A percentile compares a stretch with the other conserved stretches of the same genome.
Conservation (phyloP, 139 green algal species). For the Closterium sp. region DNA sequence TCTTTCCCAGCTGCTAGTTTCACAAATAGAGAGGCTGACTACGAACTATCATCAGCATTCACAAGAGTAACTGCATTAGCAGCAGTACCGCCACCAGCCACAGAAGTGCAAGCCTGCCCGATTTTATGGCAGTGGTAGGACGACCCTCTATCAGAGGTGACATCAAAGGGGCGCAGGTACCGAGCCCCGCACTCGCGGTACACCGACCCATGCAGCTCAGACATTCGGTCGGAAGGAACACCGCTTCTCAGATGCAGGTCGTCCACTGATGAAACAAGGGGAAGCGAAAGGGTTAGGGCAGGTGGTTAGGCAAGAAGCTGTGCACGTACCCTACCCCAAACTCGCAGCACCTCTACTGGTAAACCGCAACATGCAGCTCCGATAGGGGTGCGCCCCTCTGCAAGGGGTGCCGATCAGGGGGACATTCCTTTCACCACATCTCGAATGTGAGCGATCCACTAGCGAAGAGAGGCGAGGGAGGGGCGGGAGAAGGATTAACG, state of each 20-base stretch:
- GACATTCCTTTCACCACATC: no score
- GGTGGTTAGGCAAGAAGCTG: no score
- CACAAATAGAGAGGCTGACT: neutral
- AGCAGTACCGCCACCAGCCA: neutral
- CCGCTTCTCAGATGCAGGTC: neutral
- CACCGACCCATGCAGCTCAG: conserved; percentile 65
- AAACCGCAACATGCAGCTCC: no score
- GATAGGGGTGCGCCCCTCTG: no score
- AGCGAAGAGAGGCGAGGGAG: no score
- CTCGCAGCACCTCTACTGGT: no score
- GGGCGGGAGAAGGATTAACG: no score
- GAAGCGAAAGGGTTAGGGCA: neutral
- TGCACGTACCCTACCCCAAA: no score
- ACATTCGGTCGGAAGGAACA: neutral
- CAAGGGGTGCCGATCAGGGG: no score
- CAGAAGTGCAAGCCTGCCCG: neutral
- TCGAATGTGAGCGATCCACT: no score
- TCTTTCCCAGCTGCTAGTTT: neutral
- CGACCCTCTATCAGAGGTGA: conserved; percentile 21
- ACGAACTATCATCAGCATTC: neutral
- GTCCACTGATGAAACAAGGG: neutral
- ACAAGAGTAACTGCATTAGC: neutral
- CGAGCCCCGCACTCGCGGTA: conserved; percentile 75
- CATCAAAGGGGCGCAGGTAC: conserved; percentile 36
- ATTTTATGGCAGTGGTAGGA: conserved; percentile 28